These are phyloP conservation scores for Rutstroemia sp. DNA, from an alignment of 2,329 filamentous ascomycete species.

Conservation along the genomic window DNA sequence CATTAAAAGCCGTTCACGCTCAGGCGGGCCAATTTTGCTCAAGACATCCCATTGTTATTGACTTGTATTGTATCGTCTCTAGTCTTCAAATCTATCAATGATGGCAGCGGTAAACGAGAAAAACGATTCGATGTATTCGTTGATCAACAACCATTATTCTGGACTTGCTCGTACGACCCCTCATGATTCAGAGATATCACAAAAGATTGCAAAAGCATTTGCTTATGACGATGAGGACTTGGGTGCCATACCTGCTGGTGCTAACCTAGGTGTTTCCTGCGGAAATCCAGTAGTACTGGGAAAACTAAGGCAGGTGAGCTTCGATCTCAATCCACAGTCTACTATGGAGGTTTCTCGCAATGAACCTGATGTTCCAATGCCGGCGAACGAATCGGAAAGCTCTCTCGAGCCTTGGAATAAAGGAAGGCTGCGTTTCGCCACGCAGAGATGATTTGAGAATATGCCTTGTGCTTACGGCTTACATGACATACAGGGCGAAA, in stretches of 20 bases:
- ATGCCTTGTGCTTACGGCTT: background rate
- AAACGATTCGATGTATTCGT: background rate
- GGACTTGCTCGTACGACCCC: background rate
- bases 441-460: too few species aligned
- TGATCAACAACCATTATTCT: background rate
- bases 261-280: slow-evolving; percentile 21
- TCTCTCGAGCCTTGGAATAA: background rate
- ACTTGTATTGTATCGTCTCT: too few species aligned
- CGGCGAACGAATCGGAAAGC: background rate
- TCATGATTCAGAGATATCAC: background rate
- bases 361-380: too few species aligned
- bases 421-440: too few species aligned
- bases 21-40: too few species aligned
- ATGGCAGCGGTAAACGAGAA: background rate
- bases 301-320: slow-evolving; percentile 23
- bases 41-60: too few species aligned
- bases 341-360: too few species aligned
- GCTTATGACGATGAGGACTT: background rate
- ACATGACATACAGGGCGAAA: slow-evolving; percentile 39
- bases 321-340: slow-evolving; percentile 34
- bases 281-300: slow-evolving; percentile 17
- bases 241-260: slow-evolving; percentile 13
- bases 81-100: background rate
- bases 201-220: background rate
- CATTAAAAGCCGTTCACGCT: too few species aligned